Base-by-base conservation (phyloP, 129 eudicot species). In the Artemisia annua region DNA sequence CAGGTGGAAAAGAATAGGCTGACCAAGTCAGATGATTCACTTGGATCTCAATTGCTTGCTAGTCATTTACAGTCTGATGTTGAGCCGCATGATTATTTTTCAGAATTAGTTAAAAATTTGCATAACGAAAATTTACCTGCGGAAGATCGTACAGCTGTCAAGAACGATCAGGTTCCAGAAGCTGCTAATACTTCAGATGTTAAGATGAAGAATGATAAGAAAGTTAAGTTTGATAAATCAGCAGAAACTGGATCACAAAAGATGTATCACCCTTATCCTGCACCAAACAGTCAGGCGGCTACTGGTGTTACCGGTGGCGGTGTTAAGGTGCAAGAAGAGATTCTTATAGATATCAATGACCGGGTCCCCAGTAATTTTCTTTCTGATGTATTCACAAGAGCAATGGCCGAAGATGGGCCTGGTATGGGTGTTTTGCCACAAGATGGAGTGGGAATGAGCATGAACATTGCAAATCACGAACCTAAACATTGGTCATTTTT, bases 401-500 rank as follows among this genome's bases (percentile, higher is more conserved):
- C 96, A 44, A 78, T 88, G 61, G 80, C 96, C 35, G 91, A 90
- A 78, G 86, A 83, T 59, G 81, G 96, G 19, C 75, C 85, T 28
- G 83, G 84, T 72, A 64, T 86, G 0, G 73, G 83, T 75, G 81
- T 75, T 5, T 78, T 90, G 75, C 91, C 77, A 57, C 85, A 84
- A 59, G 99, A 94, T 86, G 97, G 97, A 48, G 80, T 78, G 46
- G 96, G 96, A 63, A 54, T 85, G 83, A 94, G 99, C 70, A 65
- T 94, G 83, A 90, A 94, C 75, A 80, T 94, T 70, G 91, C 87
- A 69, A 94, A 90, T 69, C 89, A 86, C 79, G 97, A 94, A 49
- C 96, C 97, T 28, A 86, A 90, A 72, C 85, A 83, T 73, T 94
- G 99, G 99, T 94, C 99, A 0, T 94, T 79, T 82, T 94, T 94